Conservation (phyloP, 2,329 filamentous ascomycete species). For the Trichoderma koningiopsis region DNA sequence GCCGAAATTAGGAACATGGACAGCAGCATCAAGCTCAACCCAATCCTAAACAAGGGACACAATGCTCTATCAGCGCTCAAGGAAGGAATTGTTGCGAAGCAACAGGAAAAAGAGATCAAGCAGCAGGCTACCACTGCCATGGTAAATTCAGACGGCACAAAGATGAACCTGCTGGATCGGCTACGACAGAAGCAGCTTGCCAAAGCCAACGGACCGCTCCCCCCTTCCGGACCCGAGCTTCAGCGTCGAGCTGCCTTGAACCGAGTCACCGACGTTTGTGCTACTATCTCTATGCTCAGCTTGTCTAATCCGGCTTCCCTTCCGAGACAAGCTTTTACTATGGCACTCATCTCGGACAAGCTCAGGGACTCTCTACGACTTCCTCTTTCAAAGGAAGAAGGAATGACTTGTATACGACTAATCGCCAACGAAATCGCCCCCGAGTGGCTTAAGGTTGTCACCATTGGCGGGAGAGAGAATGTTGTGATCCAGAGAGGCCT, state of each 20-base stretch:
- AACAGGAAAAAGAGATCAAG: conserved; percentile 49
- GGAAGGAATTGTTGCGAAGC: conserved; percentile 57
- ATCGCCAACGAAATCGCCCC: conserved; percentile 59
- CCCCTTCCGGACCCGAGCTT: conserved; percentile 59
- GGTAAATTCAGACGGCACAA: conserved; percentile 48
- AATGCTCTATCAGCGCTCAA: conserved; percentile 70
- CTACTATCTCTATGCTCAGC: conserved; percentile 67
- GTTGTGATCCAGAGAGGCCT: conserved; percentile 55
- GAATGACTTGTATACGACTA: conserved; percentile 51
- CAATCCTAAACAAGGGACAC: conserved; percentile 66
- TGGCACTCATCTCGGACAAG: conserved; percentile 64
- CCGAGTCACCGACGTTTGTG: conserved; percentile 67
- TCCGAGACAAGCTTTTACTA: conserved; percentile 64
- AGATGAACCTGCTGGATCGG: conserved; percentile 74
- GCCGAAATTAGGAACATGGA: conserved; percentile 40
- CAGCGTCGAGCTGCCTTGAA: conserved; percentile 66
- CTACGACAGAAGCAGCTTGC: conserved; percentile 70
- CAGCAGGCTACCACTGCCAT: conserved; percentile 38
- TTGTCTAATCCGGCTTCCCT: conserved; percentile 52
- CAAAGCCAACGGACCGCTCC: conserved; percentile 57
- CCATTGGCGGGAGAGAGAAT: conserved; percentile 56
- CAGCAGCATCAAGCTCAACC: conserved; percentile 49
- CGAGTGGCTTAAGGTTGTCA: conserved; percentile 57
- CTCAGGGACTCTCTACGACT: conserved; percentile 67
- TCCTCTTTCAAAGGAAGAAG: conserved; percentile 57